phyloP scores from a whole-genome alignment of 805 yeast genomes.

The Ogataea saltuana region DNA sequence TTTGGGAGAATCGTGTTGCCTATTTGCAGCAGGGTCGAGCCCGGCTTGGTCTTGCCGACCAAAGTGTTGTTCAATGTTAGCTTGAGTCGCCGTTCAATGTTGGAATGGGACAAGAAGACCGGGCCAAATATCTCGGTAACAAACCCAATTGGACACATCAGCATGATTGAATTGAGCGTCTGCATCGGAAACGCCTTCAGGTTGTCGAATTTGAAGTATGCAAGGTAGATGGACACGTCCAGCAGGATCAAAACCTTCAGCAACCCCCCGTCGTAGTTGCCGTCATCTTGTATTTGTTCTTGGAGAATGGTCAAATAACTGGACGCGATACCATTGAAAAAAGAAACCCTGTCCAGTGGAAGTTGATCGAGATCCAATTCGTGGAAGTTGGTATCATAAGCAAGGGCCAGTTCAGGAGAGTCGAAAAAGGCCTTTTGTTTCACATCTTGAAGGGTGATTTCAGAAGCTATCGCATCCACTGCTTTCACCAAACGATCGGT shows the following conservation, averaged over 20 bases:
- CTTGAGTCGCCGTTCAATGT: conserved; percentile 19
- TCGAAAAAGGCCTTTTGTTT: conserved; percentile 7
- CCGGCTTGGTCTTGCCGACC: conserved; percentile 36
- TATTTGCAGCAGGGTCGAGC: conserved; percentile 32
- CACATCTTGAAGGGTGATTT: not conserved
- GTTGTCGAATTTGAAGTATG: conserved; percentile 13
- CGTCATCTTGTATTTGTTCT: conserved; percentile 3
- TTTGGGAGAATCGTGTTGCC: conserved; percentile 30
- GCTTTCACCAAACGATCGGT: conserved; percentile 1
- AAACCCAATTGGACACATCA: conserved; percentile 23
- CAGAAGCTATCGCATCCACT: conserved; percentile 4
- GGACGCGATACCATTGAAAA: conserved; percentile 21
- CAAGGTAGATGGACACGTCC: conserved; percentile 26
- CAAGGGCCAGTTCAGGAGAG: not conserved
- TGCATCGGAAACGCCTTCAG: conserved; percentile 30
- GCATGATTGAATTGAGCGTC: conserved; percentile 27
- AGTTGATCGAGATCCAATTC: conserved; percentile 12
- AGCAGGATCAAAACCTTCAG: conserved; percentile 19
- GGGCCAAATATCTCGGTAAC: conserved; percentile 25
- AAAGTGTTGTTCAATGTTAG: conserved; percentile 29
- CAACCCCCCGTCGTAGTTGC: conserved; percentile 7
- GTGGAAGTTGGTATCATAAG: conserved; percentile 8
- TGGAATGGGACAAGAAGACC: conserved; percentile 17
- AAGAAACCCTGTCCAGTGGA: conserved; percentile 11
- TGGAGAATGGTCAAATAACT: conserved; percentile 7